Base-by-base conservation (phyloP, 2,329 filamentous ascomycete species). In the Epichloe bromicola region DNA sequence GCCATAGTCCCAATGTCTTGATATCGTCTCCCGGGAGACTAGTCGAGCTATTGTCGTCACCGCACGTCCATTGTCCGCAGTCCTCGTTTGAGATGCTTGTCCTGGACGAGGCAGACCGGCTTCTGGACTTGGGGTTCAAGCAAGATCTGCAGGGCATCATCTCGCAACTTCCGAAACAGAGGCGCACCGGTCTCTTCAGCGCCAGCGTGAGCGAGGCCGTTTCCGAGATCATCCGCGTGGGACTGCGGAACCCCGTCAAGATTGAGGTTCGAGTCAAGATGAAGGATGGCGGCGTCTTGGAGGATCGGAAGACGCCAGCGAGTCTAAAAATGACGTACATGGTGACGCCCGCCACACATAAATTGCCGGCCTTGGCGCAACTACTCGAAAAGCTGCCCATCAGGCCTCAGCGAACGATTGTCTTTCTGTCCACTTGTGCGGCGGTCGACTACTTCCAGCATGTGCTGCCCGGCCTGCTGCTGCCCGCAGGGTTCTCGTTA, bases 201-300 rank as follows among this genome's bases (percentile, higher is more conserved):
- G 93, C 93, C 12, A 94, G 86, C 60, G 86, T 98, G n/a, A 93
- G 86, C 59, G 93, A 97, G 63, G 93, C 93, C 2, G 87, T 98
- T 1, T 84, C 90, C 55, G 87, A 96, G 63, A 85, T 98, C 50
- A 89, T 98, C 49, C 80, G 90, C 37, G 88, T 96, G 7, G 93
- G 93, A 19, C 71, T 97, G 57, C 79, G 93, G 38, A 97, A 98
- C 66, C 93, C 93, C 0, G 90, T 96, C 60, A 94, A 94, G 62
- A 88, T 98, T 54, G 85, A 87, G 11, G 93, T 97, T 48, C 93
- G 91, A 60, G 93, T 98, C 49, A 93, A 90, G 67, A 63, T 81
- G 67, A 72, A 79, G 71, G 74, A 74, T 19, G 87, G 86, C 19
- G 78, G 79, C 1, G 63, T 78, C 5, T 68, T 82, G 19, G 82